A percentile compares a stretch with the other conserved stretches of the same genome.
Evolutionary conservation across 208 protist genomes (phyloP).

Genomic region (Angomonas deanei): DNA sequence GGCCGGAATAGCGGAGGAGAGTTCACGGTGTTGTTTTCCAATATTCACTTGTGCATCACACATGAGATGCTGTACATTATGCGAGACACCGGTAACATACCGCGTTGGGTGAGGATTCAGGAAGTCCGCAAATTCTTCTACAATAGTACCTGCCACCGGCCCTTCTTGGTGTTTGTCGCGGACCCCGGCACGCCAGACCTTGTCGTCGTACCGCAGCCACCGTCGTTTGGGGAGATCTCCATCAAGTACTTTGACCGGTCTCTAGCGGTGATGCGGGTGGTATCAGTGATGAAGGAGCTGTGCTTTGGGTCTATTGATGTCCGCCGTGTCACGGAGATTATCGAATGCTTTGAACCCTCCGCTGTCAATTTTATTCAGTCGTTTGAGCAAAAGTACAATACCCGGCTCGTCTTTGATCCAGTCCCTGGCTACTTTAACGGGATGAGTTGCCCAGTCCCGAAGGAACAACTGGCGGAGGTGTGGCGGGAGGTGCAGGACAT

Average conservation of each 20-base stretch:
- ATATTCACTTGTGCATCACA: slow-evolving; percentile 41
- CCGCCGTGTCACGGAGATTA: slow-evolving; percentile 33
- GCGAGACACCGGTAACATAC: slow-evolving; percentile 41
- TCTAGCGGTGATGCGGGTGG: slow-evolving; percentile 28
- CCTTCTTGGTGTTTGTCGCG: slow-evolving; percentile 40
- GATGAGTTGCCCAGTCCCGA: slow-evolving; percentile 36
- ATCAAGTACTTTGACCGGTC: slow-evolving; percentile 18
- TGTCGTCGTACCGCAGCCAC: slow-evolving; percentile 35
- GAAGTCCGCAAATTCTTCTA: slow-evolving; percentile 36
- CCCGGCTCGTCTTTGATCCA: slow-evolving; percentile 1
- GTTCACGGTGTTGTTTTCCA: slow-evolving; percentile 11
- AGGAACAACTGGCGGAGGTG: slow-evolving; percentile 49
- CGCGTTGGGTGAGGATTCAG: slow-evolving; percentile 32
- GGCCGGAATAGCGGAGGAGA: slow-evolving; percentile 6
- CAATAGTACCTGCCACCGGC: slow-evolving; percentile 11
- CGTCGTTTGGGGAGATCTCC: slow-evolving; percentile 16
- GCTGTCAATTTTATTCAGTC: slow-evolving; percentile 22
- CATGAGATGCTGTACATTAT: slow-evolving; percentile 49
- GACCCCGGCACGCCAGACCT: slow-evolving; percentile 37
- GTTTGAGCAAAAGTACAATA: background rate
- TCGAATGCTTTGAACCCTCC: slow-evolving; percentile 18
- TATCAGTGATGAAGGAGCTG: slow-evolving; percentile 30
- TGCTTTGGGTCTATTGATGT: slow-evolving; percentile 35
- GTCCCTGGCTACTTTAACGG: slow-evolving; percentile 16
- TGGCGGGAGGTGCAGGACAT: slow-evolving; percentile 41